These are phyloP conservation scores for Scutellaria baicalensis DNA, from an alignment of 257 asterid species.

Conservation along the genomic window DNA sequence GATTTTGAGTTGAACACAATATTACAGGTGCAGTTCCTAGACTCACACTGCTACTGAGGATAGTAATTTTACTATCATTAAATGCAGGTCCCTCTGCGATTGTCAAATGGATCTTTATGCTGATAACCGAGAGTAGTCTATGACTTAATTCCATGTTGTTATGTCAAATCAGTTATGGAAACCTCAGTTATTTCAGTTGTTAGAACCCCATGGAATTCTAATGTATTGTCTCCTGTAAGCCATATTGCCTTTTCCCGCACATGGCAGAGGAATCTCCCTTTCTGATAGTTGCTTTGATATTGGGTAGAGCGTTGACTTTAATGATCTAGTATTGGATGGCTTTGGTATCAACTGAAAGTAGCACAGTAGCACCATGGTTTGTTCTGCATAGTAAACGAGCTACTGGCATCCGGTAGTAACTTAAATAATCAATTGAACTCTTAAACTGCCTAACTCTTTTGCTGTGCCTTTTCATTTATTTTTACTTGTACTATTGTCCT, in stretches of 20 bases:
- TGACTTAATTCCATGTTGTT: neutral
- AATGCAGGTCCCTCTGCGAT: neutral
- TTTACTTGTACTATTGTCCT: neutral
- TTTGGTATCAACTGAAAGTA: neutral
- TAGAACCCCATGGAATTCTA: neutral
- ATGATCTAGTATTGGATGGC: neutral
- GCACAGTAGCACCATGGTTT: neutral
- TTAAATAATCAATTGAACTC: neutral
- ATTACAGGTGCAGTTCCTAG: conserved; percentile 57
- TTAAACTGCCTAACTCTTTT: neutral
- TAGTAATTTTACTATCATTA: neutral
- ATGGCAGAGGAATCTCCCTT: neutral
- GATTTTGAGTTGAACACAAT: conserved; percentile 94
- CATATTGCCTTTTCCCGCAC: neutral
- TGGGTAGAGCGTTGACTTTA: neutral
- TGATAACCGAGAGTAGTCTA: neutral
- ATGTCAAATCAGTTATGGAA: neutral
- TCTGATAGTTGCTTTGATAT: neutral
- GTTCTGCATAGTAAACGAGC: neutral
- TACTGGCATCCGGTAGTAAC: neutral
- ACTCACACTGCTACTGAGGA: conserved; percentile 2
- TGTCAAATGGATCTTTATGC: conserved; percentile 2
- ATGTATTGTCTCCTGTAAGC: neutral
- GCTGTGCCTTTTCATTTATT: neutral
- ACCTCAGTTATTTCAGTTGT: conserved; percentile 2